Evolutionary conservation across 2,329 filamentous ascomycete species (phyloP).

Genomic region (Fusarium irregulare): DNA sequence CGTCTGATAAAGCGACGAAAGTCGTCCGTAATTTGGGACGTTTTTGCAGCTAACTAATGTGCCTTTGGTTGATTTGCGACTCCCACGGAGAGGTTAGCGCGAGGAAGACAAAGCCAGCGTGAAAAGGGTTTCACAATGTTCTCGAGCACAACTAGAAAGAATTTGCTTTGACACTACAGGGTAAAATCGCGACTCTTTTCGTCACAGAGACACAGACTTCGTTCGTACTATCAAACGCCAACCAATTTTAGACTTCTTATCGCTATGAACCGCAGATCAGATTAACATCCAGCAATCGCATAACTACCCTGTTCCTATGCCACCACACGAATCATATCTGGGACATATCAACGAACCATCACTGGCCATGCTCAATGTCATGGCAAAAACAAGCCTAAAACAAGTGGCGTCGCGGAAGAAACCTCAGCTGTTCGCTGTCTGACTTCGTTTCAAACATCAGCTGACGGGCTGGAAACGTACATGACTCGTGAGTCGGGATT

Average conservation of each 20-base stretch:
- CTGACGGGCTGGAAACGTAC: neutral
- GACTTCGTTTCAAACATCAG: neutral
- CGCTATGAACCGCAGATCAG: neutral
- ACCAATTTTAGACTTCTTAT: neutral
- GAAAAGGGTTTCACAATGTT: neutral
- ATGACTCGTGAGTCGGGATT: neutral
- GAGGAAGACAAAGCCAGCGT: neutral
- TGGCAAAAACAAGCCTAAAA: neutral
- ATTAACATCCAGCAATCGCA: neutral
- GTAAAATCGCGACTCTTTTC: neutral
- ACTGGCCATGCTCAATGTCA: neutral
- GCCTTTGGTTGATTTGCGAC: no score
- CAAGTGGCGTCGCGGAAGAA: constrained; percentile 2
- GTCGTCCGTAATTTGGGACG: neutral
- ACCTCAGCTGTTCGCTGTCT: neutral
- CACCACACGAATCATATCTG: neutral
- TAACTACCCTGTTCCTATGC: neutral
- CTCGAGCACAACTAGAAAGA: neutral
- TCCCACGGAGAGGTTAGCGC: rapidly evolving
- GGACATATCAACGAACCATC: neutral
- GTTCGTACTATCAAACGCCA: neutral
- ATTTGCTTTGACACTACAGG: neutral
- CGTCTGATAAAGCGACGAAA: neutral
- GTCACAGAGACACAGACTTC: neutral
- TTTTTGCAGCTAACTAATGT: neutral